Conservation (phyloP, 176 grass and related monocot species). For the Triticum monococcum region DNA sequence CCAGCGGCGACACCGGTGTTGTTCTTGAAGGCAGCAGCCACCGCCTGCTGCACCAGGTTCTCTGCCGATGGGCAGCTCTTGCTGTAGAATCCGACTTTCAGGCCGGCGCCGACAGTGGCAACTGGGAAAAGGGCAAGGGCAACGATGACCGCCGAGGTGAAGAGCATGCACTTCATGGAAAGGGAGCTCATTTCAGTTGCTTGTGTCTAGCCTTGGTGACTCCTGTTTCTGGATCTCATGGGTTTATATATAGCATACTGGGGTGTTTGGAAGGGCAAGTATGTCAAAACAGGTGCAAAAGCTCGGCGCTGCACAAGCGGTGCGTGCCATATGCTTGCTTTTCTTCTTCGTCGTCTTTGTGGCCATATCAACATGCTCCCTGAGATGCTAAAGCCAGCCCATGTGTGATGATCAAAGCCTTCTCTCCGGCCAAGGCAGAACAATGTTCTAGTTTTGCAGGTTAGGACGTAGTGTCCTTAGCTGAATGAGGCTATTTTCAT, state of each 20-base stretch:
- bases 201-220: neutral
- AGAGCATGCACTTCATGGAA: neutral
- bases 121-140: slow-evolving; percentile 7
- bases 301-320: neutral
- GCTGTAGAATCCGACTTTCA: slow-evolving; percentile 64
- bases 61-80: slow-evolving; percentile 41
- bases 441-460: neutral
- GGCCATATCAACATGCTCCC: neutral
- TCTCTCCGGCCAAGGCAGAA: neutral
- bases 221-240: neutral
- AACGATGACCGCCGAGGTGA: neutral
- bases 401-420: neutral
- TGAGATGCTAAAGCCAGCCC: neutral
- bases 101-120: neutral
- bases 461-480: neutral
- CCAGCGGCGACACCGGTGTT: slow-evolving; percentile 56
- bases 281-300: slow-evolving; percentile 15
- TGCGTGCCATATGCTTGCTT: neutral
- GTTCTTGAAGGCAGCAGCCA: slow-evolving; percentile 47
- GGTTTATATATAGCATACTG: slow-evolving; percentile 18
- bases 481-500: neutral
- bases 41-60: slow-evolving; percentile 56
- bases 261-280: neutral
- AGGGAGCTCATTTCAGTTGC: neutral
- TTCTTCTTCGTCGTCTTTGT: slow-evolving; percentile 18